Evolutionary conservation across 208 protist species (phyloP), one percentile per base, ranked within the genome.

Genomic region (Acanthamoeba rhysodes): DNA sequence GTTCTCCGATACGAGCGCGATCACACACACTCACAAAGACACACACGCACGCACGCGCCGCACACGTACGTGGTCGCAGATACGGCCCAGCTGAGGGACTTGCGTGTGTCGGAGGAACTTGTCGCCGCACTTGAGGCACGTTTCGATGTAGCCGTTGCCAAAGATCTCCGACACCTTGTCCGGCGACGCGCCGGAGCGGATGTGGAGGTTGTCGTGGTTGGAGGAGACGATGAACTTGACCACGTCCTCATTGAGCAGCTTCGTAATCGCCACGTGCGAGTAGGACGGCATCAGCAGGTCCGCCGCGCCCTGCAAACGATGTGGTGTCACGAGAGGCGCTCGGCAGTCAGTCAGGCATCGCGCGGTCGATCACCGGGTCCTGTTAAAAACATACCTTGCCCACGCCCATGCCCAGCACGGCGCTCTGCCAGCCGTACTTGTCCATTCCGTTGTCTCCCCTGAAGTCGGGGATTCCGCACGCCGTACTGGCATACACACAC

Each of bases 161-260:
- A 78, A 78, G 70, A 78, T 78, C 29, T 78, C 70, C 29, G 70
- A 16, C n/a, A 78, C 70, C 37, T 78, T 78, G 37, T 78, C 70
- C 9, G 70, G 70, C 37, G 70, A n/a, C 12, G 70, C 70, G 37
- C 70, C 70, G n/a, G 70, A 78, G 70, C 70, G 70, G 70, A 78
- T 78, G 70, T 78, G 70, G 22, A 78, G 12, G 70, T 78, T 78
- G 70, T 78, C 70, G 70, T 78, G 70, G 37, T 78, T 78, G 70
- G 70, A 78, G n/a, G 70, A 78, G 70, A 78, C 70, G 70, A 78
- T 41, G 70, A 78, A 78, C 70, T 78, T 78, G 70, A 78, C 6
- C 70, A 78, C 70, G 70, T 32, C 70, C 70, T 29, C 70, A 5
- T 78, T n/a, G 32, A 78, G 70, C n/a, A 78, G 70, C n/a, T 41